Evolutionary conservation across 768 basidiomycete genomes (phyloP).

Genomic region (Tylopilus rubrobrunneus): DNA sequence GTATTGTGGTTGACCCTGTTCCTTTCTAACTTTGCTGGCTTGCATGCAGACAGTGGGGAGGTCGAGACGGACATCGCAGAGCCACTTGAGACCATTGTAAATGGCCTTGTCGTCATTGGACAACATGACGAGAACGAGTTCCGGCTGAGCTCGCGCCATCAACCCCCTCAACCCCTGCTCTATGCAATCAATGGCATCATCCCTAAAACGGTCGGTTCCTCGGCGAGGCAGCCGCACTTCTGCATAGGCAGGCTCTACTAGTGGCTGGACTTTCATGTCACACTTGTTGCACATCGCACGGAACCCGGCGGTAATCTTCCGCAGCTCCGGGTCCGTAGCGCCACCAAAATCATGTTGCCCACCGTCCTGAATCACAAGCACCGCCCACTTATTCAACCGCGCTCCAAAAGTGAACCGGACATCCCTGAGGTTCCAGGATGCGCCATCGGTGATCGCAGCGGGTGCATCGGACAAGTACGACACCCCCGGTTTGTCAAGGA

Average conservation of each 20-base stretch:
- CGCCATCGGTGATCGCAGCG: conserved; percentile 34
- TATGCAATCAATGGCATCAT: conserved; percentile 38
- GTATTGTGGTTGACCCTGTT: conserved; percentile 50
- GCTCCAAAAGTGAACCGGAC: conserved; percentile 59
- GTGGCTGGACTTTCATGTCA: conserved; percentile 51
- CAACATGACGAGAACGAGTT: conserved; percentile 42
- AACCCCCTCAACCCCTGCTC: background rate
- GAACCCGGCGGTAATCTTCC: conserved; percentile 45
- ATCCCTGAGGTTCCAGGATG: conserved; percentile 50
- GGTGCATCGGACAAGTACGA: conserved; percentile 34
- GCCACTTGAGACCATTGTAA: conserved; percentile 48
- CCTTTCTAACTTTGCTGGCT: conserved; percentile 50
- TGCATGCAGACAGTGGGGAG: conserved; percentile 70
- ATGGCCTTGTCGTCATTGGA: conserved; percentile 44
- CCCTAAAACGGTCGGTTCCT: conserved; percentile 48
- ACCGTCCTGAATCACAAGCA: conserved; percentile 62
- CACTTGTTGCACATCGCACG: conserved; percentile 55
- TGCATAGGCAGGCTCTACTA: conserved; percentile 26
- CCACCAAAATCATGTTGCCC: conserved; percentile 50
- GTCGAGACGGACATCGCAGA: conserved; percentile 47
- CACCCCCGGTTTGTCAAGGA: conserved; percentile 42
- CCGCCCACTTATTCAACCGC: conserved; percentile 57
- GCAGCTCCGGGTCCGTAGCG: conserved; percentile 46
- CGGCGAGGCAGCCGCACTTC: conserved; percentile 45
- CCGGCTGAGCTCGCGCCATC: background rate